Evolutionary conservation across 2,329 filamentous ascomycete species (phyloP), one percentile per base, ranked within the genome.

Genomic region (Ampelomyces quisqualis): DNA sequence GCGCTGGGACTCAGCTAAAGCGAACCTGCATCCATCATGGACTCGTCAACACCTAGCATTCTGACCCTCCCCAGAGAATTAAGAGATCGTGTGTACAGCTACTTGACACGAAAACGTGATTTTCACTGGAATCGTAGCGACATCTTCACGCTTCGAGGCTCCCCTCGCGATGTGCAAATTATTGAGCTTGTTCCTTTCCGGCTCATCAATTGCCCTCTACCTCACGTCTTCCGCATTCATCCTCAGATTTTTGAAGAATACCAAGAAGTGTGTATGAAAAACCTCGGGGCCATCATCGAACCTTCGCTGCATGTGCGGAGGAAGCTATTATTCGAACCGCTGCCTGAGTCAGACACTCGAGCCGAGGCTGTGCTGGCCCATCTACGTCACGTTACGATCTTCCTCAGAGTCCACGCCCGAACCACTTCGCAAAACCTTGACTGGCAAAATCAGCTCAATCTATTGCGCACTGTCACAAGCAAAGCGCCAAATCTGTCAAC

Each of bases 201-300:
- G 8, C 23, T 36, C 4, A 11, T 13, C 4, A 36, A 27, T 13
- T 36, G 34, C 21, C 34, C 34, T 5, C n/a, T 28, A 4, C 23
- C 34, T 5, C 23, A 36, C 6, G 34, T 36, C 4, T 19, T 36
- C 23, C 11, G 10, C 14, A 20, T 36, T 2, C 23, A 36, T 21
- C 23, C 34, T n/a, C 24, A 15, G 10, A 36, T 36, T 5, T 13
- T 14, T 10, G 15, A 36, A 28, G 34, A 36, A 13, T 36, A 36
- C n/a, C 23, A 13, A 3, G 23, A 28, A 13, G 21, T 19, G 23
- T 21, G 24, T 15, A 9, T 20, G 11, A 18, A 27, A n/a, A 28
- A 22, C n/a, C 23, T 36, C 4, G 24, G 20, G 21, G 34, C 24
- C 10, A 7, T 36, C 15, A 28, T 36, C 8, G 34, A 36, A n/a